phyloP scores from a whole-genome alignment of 345 rosid genomes.

The Syzygium grande region DNA sequence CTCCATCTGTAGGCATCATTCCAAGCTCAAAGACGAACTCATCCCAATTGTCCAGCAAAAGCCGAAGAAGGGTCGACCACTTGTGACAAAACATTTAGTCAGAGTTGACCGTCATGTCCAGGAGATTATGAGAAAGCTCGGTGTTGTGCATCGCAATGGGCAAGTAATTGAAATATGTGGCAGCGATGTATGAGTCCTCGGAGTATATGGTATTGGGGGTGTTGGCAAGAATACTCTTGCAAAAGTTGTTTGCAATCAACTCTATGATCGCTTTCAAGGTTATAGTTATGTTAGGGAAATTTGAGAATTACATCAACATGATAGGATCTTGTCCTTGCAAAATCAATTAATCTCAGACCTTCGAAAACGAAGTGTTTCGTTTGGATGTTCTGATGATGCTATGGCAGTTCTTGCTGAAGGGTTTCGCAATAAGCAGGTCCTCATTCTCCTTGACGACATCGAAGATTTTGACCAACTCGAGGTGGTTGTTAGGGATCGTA shows the following conservation, averaged over 20 bases:
- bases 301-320: neutral
- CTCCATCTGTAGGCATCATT: neutral
- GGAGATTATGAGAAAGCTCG: neutral
- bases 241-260: neutral
- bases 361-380: neutral
- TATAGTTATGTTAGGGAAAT: neutral
- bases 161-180: neutral
- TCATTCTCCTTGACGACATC: neutral
- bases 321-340: neutral
- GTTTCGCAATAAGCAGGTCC: neutral
- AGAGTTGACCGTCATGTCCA: neutral
- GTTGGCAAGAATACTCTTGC: neutral
- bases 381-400: neutral
- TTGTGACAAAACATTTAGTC: neutral
- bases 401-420: neutral
- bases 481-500: neutral
- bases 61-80: neutral
- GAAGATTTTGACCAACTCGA: neutral
- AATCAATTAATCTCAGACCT: neutral
- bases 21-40: neutral
- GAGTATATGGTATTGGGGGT: neutral
- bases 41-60: neutral
- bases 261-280: neutral
- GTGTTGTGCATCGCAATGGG: neutral
- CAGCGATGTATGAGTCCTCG: neutral